These are phyloP conservation scores for Miscanthus lutarioriparius DNA, from an alignment of 176 grass and related monocot species.

Conservation along the genomic window DNA sequence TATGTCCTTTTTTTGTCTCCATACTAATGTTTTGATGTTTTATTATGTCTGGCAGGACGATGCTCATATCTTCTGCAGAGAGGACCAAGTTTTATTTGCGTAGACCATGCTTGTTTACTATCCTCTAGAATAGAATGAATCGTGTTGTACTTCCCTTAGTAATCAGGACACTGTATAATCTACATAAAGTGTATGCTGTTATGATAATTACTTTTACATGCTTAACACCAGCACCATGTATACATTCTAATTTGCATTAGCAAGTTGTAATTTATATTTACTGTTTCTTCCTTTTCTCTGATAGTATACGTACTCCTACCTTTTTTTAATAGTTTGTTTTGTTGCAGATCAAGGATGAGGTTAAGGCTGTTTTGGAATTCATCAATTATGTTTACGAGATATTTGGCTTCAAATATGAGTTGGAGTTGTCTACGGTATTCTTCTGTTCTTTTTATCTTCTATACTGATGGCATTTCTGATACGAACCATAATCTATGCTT, in stretches of 20 bases:
- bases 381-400: slow-evolving; percentile 80
- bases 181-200: neutral
- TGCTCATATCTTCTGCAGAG: slow-evolving; percentile 96
- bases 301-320: neutral
- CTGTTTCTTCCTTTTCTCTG: neutral
- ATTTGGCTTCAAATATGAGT: slow-evolving; percentile 92
- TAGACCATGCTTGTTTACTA: neutral
- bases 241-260: neutral
- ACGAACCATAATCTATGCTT: slow-evolving; percentile 12
- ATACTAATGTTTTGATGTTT: neutral
- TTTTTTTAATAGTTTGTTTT: slow-evolving; percentile 29
- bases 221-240: neutral
- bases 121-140: neutral
- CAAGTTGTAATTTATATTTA: neutral
- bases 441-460: slow-evolving; percentile 24
- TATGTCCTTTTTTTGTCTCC: too few relatives aligned
- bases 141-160: neutral
- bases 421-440: slow-evolving; percentile 93
- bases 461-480: slow-evolving; percentile 8
- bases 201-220: neutral
- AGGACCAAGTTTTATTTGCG: slow-evolving; percentile 63
- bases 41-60: slow-evolving; percentile 65
- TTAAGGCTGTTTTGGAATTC: slow-evolving; percentile 79
- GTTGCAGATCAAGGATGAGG: slow-evolving; percentile 88
- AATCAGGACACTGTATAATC: neutral